Base-by-base conservation (phyloP, 345 rosid species). In the Abelmoschus esculentus region DNA sequence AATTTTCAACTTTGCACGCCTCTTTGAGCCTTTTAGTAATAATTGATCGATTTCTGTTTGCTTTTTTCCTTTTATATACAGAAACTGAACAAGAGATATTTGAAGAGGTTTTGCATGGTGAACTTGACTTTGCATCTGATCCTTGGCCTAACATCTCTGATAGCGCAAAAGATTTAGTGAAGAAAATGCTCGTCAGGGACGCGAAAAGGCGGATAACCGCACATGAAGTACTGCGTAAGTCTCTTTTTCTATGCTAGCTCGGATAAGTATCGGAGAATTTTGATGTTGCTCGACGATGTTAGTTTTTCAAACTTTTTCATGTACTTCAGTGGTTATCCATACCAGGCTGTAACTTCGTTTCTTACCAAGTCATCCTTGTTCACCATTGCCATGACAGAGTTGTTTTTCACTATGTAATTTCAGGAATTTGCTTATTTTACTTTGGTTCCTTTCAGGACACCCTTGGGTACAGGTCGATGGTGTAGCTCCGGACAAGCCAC, bases 91-190 rank as follows among this genome's bases (percentile, higher is more conserved):
- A 83, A 13, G 97, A 86, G 46, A 85, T 93, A 67, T 90, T 90
- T 63, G 77, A 80, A 9, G 93, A 93, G 84, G 96, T 93, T 77
- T 75, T 90, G 56, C 78, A 82, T 9, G 98, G 93, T 63, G 81
- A 79, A 22, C 85, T 90, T 70, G 96, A 93, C 83, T 84, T 93
- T 73, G 63, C 84, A 68, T 84, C 93, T 56, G 85, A 86, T 72
- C 98, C 98, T 26, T 93, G 98, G 98, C 93, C 97, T 79, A 70
- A 80, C 1, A 87, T 93, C 31, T 84, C 98, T 26, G 86, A 80
- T 28, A 82, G 88, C 64, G 98, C 93, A 12, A 93, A 93, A 71
- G 93, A 93, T 85, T 80, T 93, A 70, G 83, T 90, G 26, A 83
- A 77, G 57, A 89, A 80, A 72, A 86, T 93, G 93, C 97, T 93